These are phyloP conservation scores for Yamadazyma laniorum DNA, from an alignment of 805 yeast species.

Conservation along the genomic window DNA sequence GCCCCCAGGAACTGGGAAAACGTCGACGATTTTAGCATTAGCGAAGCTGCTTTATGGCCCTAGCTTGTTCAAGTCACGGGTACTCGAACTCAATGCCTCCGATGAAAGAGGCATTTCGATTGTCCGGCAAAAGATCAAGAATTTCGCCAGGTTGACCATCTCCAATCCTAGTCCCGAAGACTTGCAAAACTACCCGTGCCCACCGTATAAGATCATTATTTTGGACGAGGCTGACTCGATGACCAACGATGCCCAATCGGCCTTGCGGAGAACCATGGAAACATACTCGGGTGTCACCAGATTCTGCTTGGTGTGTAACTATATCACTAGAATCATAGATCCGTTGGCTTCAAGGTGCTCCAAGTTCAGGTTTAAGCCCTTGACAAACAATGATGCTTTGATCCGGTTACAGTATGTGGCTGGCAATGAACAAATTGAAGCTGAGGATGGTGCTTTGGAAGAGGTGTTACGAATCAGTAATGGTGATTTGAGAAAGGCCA, in stretches of 20 bases:
- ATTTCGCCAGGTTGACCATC: slow-evolving; percentile 80
- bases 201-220: slow-evolving; percentile 91
- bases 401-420: slow-evolving; percentile 63
- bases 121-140: slow-evolving; percentile 81
- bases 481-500: slow-evolving; percentile 93
- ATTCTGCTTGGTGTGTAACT: slow-evolving; percentile 92
- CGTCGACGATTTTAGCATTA: slow-evolving; percentile 81
- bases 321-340: slow-evolving; percentile 93
- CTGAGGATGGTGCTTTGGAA: slow-evolving; percentile 51
- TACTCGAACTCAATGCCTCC: slow-evolving; percentile 82
- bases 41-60: slow-evolving; percentile 81
- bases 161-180: slow-evolving; percentile 76
- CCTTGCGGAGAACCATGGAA: slow-evolving; percentile 84
- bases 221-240: slow-evolving; percentile 96
- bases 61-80: slow-evolving; percentile 61
- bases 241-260: slow-evolving; percentile 96
- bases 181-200: slow-evolving; percentile 80
- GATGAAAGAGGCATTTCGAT: slow-evolving; percentile 90
- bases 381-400: slow-evolving; percentile 71
- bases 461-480: slow-evolving; percentile 69
- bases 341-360: slow-evolving; percentile 97
- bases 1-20: slow-evolving; percentile 93
- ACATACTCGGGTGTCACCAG: slow-evolving; percentile 84
- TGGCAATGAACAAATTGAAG: slow-evolving; percentile 31
- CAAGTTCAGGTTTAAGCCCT: slow-evolving; percentile 82